A percentile compares a stretch with the other conserved stretches of the same genome.
These are phyloP conservation scores for Fusarium sterilihyphosum DNA, from an alignment of 2,329 filamentous ascomycete species.

Conservation along the genomic window DNA sequence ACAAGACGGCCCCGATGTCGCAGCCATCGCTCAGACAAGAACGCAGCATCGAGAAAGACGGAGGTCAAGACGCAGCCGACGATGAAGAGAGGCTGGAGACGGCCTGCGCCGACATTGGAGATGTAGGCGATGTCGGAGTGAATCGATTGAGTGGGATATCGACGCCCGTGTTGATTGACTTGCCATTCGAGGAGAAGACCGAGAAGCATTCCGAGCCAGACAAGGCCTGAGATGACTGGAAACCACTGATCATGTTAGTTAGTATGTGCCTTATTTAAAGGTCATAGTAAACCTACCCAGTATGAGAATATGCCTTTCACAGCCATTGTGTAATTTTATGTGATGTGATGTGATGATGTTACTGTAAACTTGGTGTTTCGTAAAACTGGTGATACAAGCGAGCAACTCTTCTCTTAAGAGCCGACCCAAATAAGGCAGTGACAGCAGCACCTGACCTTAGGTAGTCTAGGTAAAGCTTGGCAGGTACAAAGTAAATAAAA, in stretches of 20 bases:
- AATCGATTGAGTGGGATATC: constrained; percentile 69
- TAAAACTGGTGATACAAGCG: background rate
- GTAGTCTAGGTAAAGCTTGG: background rate
- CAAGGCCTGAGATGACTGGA: constrained; percentile 72
- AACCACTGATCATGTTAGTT: constrained; percentile 58
- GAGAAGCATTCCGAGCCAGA: constrained; percentile 75
- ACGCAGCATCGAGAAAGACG: constrained; percentile 82
- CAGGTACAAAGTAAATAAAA: background rate
- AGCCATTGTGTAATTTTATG: constrained; percentile 43
- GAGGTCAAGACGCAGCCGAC: constrained; percentile 76
- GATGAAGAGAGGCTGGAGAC: constrained; percentile 82
- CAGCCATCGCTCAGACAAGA: constrained; percentile 84
- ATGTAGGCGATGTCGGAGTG: constrained; percentile 76
- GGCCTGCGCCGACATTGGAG: constrained; percentile 69
- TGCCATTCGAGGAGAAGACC: constrained; percentile 78
- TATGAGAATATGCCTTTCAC: constrained; percentile 48
- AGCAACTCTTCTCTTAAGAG: background rate
- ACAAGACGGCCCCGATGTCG: constrained; percentile 83
- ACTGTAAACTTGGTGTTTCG: background rate
- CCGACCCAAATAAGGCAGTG: constrained; percentile 4
- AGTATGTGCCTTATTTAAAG: background rate
- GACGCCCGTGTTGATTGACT: constrained; percentile 60
- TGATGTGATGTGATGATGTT: background rate
- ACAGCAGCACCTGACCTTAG: background rate
- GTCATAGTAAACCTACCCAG: constrained; percentile 48